A percentile compares a stretch with the other conserved stretches of the same genome.
Conservation (phyloP, 148 eudicot species). For the Cornus kousa region DNA sequence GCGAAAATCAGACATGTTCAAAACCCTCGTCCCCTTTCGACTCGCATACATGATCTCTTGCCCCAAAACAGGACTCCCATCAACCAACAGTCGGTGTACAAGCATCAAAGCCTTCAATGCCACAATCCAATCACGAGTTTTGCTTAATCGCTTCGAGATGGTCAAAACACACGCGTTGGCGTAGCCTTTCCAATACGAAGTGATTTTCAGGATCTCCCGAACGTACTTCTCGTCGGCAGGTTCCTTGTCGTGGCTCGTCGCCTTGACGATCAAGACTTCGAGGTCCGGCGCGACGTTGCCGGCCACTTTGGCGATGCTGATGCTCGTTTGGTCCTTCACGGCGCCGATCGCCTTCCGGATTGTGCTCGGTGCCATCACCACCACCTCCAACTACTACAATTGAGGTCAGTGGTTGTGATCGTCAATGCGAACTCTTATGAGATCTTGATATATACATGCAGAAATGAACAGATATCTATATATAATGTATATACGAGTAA, state of each 20-base stretch:
- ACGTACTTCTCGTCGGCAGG: constrained; percentile 34
- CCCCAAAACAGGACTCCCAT: constrained; percentile 35
- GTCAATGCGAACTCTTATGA: neutral
- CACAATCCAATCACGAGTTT: constrained; percentile 61
- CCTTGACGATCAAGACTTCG: constrained; percentile 54
- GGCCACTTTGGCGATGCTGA: constrained; percentile 50
- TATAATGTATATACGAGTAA: too few species aligned
- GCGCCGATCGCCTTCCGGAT: constrained; percentile 44
- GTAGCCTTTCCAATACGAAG: constrained; percentile 28
- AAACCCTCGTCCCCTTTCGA: constrained; percentile 36
- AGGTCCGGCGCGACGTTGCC: constrained; percentile 45
- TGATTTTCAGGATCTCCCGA: constrained; percentile 33
- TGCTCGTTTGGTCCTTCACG: constrained; percentile 53
- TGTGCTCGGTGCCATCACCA: constrained; percentile 19
- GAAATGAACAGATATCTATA: neutral
- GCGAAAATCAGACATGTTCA: constrained; percentile 52
- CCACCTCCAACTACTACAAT: neutral
- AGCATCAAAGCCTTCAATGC: constrained; percentile 52
- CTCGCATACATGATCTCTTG: constrained; percentile 43
- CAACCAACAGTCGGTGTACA: constrained; percentile 39
- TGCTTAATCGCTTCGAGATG: constrained; percentile 33
- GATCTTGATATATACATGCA: neutral
- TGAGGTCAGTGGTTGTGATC: neutral
- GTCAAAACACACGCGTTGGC: constrained; percentile 35
- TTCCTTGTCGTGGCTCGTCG: constrained; percentile 47